Evolutionary conservation across 2,329 filamentous ascomycete species (phyloP), one percentile per base, ranked within the genome.

Genomic region (Aspergillus amoenus): DNA sequence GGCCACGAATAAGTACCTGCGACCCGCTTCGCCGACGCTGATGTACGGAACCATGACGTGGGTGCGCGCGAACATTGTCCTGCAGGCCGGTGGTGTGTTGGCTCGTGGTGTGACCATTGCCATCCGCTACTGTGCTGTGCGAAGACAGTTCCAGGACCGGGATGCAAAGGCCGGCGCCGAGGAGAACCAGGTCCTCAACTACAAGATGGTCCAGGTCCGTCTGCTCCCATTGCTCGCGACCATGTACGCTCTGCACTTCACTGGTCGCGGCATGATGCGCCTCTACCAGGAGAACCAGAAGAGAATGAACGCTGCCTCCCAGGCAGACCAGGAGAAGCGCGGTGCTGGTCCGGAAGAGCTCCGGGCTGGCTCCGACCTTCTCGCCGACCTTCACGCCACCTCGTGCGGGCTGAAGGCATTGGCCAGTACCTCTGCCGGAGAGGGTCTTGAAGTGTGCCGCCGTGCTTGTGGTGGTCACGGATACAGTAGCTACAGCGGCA

Each of bases 21-120:
- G 84, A 21, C 88, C 88, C 5, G 81, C 86, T 0, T 85, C 85
- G 30, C 84, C 89, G 1, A 83, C 85, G 1, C 78, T 91, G 17
- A 78, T 91, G 43, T 92, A 91, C 72, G 89, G 89, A 50, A 91
- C 89, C 15, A 77, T 92, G 65, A 92, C 89, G 0, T 91, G 85
- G 81, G 85, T 91, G 22, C 86, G 89, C 30, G 87, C 85, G 34
- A 88, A 80, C 47, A 91, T 91, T 57, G 88, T 91, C 11, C 81
- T 91, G 51, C 85, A 91, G 70, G 86, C 89, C 0, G 89, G 89
- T 52, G 82, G 84, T 50, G 85, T 88, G 3, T 80, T 92, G 18
- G 89, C 89, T 43, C 84, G 88, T 17, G 89, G 88, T 73, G 88
- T 91, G 2, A 91, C 89, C 15, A 92, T 92, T 60, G 89, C 89